Conservation (phyloP, 2,329 filamentous ascomycete genomes). For the Akanthomyces muscarius region DNA sequence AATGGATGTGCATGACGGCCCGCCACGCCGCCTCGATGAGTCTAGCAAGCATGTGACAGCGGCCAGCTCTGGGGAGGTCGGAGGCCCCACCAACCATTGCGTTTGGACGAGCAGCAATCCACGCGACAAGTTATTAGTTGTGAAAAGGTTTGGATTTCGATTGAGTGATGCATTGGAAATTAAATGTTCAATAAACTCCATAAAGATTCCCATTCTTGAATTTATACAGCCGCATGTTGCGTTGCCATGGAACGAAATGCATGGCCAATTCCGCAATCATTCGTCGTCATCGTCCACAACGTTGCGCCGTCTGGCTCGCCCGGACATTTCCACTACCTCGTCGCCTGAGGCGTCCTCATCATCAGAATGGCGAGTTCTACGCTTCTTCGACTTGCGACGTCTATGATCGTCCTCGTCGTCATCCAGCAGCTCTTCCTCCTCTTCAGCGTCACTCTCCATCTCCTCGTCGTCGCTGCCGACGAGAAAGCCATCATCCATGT, state of each 20-base stretch:
- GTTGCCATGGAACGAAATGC: constrained; percentile 6
- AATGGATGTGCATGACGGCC: constrained; percentile 13
- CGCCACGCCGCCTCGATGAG: constrained; percentile 3
- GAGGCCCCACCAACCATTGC: not conserved
- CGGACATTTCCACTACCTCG: constrained; percentile 40
- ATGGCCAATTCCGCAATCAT: constrained; percentile 26
- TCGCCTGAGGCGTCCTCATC: constrained; percentile 52
- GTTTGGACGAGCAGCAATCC: not conserved
- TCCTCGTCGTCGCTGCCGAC: constrained; percentile 69
- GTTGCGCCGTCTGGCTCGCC: constrained; percentile 49
- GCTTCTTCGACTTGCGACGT: constrained; percentile 44
- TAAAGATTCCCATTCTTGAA: constrained; percentile 19
- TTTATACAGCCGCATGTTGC: constrained; percentile 5
- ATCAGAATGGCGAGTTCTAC: constrained; percentile 47
- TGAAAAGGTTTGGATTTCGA: not conserved
- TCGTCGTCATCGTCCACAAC: constrained; percentile 61
- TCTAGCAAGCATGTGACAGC: constrained; percentile 10
- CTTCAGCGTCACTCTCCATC: constrained; percentile 58
- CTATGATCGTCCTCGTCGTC: constrained; percentile 49
- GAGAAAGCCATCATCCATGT: constrained; percentile 75
- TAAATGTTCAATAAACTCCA: constrained; percentile 21
- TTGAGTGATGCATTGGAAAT: not conserved
- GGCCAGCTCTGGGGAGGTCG: constrained; percentile 1
- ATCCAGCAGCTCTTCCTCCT: constrained; percentile 49
- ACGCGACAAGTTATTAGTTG: not conserved